phyloP scores from a whole-genome alignment of 164 flowering plant species.

The Stephania yunnanensis region DNA sequence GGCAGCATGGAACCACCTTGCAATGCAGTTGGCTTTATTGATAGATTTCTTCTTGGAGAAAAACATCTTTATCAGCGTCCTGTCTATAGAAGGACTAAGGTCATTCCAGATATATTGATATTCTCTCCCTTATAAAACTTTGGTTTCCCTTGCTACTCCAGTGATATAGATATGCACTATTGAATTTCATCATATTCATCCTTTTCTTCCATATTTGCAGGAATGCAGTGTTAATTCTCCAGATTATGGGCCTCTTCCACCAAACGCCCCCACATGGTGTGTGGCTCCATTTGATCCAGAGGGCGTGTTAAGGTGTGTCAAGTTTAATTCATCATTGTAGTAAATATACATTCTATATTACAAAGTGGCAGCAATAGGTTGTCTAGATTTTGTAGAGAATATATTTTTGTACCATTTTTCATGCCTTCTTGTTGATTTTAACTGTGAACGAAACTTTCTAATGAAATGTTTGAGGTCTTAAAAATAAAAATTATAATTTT shows the following conservation, averaged over 20 bases:
- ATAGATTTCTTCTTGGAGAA: conserved; percentile 58
- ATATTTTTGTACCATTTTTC: background rate
- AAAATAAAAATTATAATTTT: background rate
- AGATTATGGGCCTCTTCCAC: conserved; percentile 75
- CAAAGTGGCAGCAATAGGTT: background rate
- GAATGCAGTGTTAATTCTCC: conserved; percentile 83
- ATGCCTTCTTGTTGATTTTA: background rate
- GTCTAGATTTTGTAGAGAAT: background rate
- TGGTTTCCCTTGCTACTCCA: background rate
- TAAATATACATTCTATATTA: background rate
- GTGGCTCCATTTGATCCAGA: conserved; percentile 88
- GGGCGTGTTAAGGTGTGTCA: conserved; percentile 58
- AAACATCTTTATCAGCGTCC: conserved; percentile 72
- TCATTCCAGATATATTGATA: conserved; percentile 12
- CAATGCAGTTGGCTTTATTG: conserved; percentile 75
- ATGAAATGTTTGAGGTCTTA: background rate
- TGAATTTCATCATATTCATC: background rate
- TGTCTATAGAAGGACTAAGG: conserved; percentile 71
- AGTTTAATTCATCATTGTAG: background rate
- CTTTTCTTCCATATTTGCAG: conserved; percentile 24
- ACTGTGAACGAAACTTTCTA: background rate
- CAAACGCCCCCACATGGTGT: conserved; percentile 76
- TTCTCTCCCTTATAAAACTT: background rate
- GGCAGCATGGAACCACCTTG: conserved; percentile 77
- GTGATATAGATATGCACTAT: background rate